Evolutionary conservation across 2,329 filamentous ascomycete genomes (phyloP).

Genomic region (Fusarium pseudocircinatum): DNA sequence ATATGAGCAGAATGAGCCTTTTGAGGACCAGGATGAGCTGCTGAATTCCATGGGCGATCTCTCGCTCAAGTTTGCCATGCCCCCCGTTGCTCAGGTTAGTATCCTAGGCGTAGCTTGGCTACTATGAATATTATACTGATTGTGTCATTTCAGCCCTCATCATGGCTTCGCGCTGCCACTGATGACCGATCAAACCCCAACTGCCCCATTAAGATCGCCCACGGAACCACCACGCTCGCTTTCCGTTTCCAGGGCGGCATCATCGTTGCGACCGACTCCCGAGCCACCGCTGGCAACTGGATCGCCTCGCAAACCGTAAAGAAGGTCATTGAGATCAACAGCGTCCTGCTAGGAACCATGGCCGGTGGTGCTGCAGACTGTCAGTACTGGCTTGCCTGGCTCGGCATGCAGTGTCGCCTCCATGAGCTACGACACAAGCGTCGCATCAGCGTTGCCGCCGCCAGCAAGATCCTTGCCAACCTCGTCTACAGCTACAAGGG

Average conservation of each 20-base stretch:
- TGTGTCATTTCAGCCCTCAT: slow-evolving; percentile 70
- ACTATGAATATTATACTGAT: slow-evolving; percentile 5
- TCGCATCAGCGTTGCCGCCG: slow-evolving; percentile 95
- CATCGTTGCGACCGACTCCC: slow-evolving; percentile 97
- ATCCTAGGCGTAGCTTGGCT: background rate
- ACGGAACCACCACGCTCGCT: slow-evolving; percentile 96
- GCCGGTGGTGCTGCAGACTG: slow-evolving; percentile 98
- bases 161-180: slow-evolving; percentile 95
- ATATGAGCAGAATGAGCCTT: slow-evolving; percentile 75
- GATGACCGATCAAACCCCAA: slow-evolving; percentile 97
- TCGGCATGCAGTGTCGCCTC: slow-evolving; percentile 98
- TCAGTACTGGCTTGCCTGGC: slow-evolving; percentile 99
- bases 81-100: slow-evolving; percentile 87
- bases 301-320: slow-evolving; percentile 99
- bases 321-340: slow-evolving; percentile 99
- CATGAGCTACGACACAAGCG: slow-evolving; percentile 99
- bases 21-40: slow-evolving; percentile 76
- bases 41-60: slow-evolving; percentile 78
- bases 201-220: slow-evolving; percentile 99
- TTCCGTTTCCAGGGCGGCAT: slow-evolving; percentile 99
- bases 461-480: slow-evolving; percentile 98
- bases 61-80: slow-evolving; percentile 93
- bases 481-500: slow-evolving; percentile 99
- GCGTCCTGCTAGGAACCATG: slow-evolving; percentile 94
- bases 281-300: slow-evolving; percentile 98